Evolutionary conservation across 495 filamentous ascomycete species (phyloP).

Genomic region (Aspergillus avenaceus): DNA sequence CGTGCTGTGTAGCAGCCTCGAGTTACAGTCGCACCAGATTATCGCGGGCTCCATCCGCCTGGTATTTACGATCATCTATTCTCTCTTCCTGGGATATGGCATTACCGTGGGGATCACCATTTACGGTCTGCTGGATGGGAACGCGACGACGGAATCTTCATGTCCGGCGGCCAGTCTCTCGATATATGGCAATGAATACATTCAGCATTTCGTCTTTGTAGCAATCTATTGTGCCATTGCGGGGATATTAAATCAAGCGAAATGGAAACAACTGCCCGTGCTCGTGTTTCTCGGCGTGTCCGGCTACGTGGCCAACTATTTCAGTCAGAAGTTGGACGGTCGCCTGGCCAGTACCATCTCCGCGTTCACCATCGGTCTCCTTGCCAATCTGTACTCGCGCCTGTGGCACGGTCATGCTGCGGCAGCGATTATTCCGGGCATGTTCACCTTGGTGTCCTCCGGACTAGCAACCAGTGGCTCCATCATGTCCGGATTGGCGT

Average conservation of each 20-base stretch:
- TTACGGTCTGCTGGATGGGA: slow-evolving; percentile 71
- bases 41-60: slow-evolving; percentile 86
- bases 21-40: slow-evolving; percentile 78
- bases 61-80: slow-evolving; percentile 92
- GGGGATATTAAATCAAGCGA: slow-evolving; percentile 79
- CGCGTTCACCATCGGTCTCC: slow-evolving; percentile 74
- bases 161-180: slow-evolving; percentile 44
- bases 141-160: slow-evolving; percentile 64
- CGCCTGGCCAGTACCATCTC: slow-evolving; percentile 79
- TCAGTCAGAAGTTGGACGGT: slow-evolving; percentile 59
- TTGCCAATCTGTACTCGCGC: slow-evolving; percentile 81
- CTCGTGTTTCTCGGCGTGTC: slow-evolving; percentile 73
- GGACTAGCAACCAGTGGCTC: slow-evolving; percentile 77
- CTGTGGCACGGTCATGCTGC: slow-evolving; percentile 77
- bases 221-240: slow-evolving; percentile 72
- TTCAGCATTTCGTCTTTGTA: slow-evolving; percentile 55
- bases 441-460: slow-evolving; percentile 87
- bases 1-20: slow-evolving; percentile 72
- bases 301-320: slow-evolving; percentile 79
- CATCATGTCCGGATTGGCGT: slow-evolving; percentile 71
- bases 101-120: slow-evolving; percentile 90
- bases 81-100: slow-evolving; percentile 89
- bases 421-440: slow-evolving; percentile 82
- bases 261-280: slow-evolving; percentile 75
- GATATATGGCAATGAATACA: slow-evolving; percentile 33